These are phyloP conservation scores for Quercus rubra DNA, from an alignment of 306 rosid genomes.

Conservation along the genomic window DNA sequence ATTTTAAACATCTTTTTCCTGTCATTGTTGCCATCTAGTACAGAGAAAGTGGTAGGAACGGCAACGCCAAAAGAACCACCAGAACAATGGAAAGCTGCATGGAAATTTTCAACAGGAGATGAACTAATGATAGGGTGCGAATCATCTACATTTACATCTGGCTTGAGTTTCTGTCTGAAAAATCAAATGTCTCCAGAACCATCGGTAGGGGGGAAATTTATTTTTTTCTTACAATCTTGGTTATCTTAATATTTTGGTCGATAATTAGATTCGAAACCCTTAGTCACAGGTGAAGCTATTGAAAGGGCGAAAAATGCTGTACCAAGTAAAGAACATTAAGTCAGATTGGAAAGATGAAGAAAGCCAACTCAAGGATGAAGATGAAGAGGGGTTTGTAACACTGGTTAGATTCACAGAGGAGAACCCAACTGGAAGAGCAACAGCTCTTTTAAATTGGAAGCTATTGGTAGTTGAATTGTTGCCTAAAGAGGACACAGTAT, in stretches of 20 bases:
- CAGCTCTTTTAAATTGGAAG: slow-evolving; percentile 85
- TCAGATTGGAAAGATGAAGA: slow-evolving; percentile 25
- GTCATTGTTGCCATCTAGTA: slow-evolving; percentile 58
- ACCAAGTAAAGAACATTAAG: slow-evolving; percentile 36
- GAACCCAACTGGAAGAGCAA: slow-evolving; percentile 65
- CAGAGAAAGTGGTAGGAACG: slow-evolving; percentile 91
- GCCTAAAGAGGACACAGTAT: slow-evolving; percentile 80
- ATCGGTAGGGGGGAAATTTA: slow-evolving; percentile 43
- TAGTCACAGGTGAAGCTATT: slow-evolving; percentile 64
- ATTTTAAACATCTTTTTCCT: slow-evolving; percentile 27
- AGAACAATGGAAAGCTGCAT: slow-evolving; percentile 65
- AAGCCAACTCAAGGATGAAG: slow-evolving; percentile 10
- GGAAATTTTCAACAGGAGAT: slow-evolving; percentile 82
- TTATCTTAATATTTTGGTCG: not conserved
- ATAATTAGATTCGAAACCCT: slow-evolving; percentile 8
- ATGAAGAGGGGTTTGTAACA: slow-evolving; percentile 62
- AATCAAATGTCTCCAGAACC: slow-evolving; percentile 49
- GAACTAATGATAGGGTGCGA: slow-evolving; percentile 65
- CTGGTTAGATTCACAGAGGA: slow-evolving; percentile 74
- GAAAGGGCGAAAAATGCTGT: slow-evolving; percentile 75
- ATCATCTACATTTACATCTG: slow-evolving; percentile 42
- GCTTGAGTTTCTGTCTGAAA: slow-evolving; percentile 56
- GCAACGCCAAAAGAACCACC: slow-evolving; percentile 73
- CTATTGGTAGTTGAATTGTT: slow-evolving; percentile 63
- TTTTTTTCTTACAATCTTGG: not conserved